Percentiles rank a stretch among this genome's conserved stretches.
Evolutionary conservation across 2,329 filamentous ascomycete genomes (phyloP).

Genomic region (Periconia sp.): DNA sequence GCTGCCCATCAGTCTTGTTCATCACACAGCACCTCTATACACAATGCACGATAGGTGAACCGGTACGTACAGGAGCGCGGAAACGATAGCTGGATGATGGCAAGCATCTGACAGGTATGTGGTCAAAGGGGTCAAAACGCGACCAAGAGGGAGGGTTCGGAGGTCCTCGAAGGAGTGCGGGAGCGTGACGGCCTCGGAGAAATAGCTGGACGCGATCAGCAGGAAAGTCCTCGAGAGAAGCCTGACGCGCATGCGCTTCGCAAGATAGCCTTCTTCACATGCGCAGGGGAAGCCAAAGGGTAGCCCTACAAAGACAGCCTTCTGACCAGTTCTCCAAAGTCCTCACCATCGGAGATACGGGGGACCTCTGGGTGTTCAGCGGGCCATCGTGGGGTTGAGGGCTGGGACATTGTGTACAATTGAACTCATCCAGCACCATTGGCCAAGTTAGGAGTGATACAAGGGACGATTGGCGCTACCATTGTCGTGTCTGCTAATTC

Average conservation of each 20-base stretch:
- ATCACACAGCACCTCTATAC: neutral
- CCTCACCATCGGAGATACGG: slow-evolving; percentile 63
- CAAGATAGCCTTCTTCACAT: neutral
- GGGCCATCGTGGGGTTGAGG: slow-evolving; percentile 35
- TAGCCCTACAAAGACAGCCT: slow-evolving; percentile 65
- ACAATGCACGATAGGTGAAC: neutral
- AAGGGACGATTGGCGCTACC: too few relatives aligned
- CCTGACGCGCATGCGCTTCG: neutral
- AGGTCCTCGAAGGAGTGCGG: slow-evolving; percentile 78
- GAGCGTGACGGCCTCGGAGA: slow-evolving; percentile 64
- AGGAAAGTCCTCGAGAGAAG: neutral
- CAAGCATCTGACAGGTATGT: slow-evolving; percentile 68
- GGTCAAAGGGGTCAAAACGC: slow-evolving; percentile 65
- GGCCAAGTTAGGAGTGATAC: neutral
- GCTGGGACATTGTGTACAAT: slow-evolving; percentile 30
- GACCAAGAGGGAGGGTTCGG: slow-evolving; percentile 67
- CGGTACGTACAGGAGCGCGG: slow-evolving; percentile 70
- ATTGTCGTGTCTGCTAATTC: neutral
- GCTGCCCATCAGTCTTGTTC: neutral
- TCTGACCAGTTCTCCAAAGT: slow-evolving; percentile 69
- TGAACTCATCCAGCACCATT: slow-evolving; percentile 6
- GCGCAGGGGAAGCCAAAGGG: neutral
- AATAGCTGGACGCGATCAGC: slow-evolving; percentile 39
- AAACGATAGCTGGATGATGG: slow-evolving; percentile 73
- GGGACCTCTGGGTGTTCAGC: slow-evolving; percentile 55